A percentile compares a stretch with the other conserved stretches of the same genome.
phyloP scores from a whole-genome alignment of 257 asterid genomes.

The Cordia subcordata region DNA sequence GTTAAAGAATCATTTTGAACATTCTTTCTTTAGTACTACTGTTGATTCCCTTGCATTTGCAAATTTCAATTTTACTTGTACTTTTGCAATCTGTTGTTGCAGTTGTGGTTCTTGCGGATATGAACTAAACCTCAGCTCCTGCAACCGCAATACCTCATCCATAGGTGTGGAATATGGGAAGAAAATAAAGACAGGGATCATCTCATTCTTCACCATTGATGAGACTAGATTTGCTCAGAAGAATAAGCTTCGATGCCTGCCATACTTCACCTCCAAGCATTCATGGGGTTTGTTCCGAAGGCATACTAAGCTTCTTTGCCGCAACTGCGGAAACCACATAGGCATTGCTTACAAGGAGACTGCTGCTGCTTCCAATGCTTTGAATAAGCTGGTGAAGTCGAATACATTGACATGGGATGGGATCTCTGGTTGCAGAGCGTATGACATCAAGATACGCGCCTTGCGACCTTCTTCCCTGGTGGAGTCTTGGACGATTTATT shows the following conservation, averaged over 20 bases:
- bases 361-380: constrained; percentile 31
- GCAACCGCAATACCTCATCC: constrained; percentile 70
- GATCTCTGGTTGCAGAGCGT: constrained; percentile 5
- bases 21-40: background rate
- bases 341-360: constrained; percentile 48
- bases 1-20: no score
- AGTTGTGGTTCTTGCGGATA: constrained; percentile 90
- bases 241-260: constrained; percentile 49
- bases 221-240: constrained; percentile 74
- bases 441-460: constrained; percentile 63
- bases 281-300: constrained; percentile 56
- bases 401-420: background rate
- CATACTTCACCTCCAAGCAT: constrained; percentile 51
- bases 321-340: constrained; percentile 69
- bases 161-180: constrained; percentile 79
- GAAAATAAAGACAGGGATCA: constrained; percentile 71
- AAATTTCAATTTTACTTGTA: background rate
- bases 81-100: constrained; percentile 30
- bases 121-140: constrained; percentile 68
- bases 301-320: constrained; percentile 61
- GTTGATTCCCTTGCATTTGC: background rate
- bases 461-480: constrained; percentile 55
- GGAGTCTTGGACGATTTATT: no score
- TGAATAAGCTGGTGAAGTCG: constrained; percentile 1
- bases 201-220: constrained; percentile 67